Evolutionary conservation across 73 alveolate genomes (phyloP), one percentile per base, ranked within the genome.

Genomic region (Durusdinium trenchii): DNA sequence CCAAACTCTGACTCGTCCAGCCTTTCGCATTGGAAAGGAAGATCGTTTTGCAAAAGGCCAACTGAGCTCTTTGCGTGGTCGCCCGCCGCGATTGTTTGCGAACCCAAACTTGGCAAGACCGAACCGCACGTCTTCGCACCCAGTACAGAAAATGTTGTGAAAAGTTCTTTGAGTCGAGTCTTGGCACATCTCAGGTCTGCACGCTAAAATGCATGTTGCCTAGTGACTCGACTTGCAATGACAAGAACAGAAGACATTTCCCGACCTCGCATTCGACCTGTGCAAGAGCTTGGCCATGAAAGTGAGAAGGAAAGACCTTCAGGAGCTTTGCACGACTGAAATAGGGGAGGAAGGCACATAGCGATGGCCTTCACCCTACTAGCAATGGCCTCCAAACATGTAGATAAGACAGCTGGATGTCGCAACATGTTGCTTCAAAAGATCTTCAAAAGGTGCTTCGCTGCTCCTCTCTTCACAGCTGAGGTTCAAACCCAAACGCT

Each of bases 81-180:
- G 16, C 96, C 96, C 38, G 96, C 96, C 18, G 96, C 96, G 26
- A 89, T 46, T 51, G 96, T 89, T 75, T 89, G 96, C 16, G 96
- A 89, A 28, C 96, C 96, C 76, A 89, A 42, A 36, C 96, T 75
- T 54, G 40, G 73, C 71, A 89, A 42, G 4, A 42, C 20, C 3
- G 51, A 7, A 30, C n/a, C 35, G 69, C 69, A 57, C 51, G 7
- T 48, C 46, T 57, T 57, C 32, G 69, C 73, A 2, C n/a, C 73
- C 73, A 23, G 35, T 26, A 35, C 36, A 40, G 54, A 32, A 3
- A n/a, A 32, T 45, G 20, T 36, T 36, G 52, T n/a, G 9, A n/a
- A 6, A 42, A 35, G 46, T 45, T 52, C 40, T 67, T 16, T 67
- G 82, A 35, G 28, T 67, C 42, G 43, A 67, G 10, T 69, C 82